Conservation (phyloP, 441 rosid genomes). For the Adansonia rubrostipa region DNA sequence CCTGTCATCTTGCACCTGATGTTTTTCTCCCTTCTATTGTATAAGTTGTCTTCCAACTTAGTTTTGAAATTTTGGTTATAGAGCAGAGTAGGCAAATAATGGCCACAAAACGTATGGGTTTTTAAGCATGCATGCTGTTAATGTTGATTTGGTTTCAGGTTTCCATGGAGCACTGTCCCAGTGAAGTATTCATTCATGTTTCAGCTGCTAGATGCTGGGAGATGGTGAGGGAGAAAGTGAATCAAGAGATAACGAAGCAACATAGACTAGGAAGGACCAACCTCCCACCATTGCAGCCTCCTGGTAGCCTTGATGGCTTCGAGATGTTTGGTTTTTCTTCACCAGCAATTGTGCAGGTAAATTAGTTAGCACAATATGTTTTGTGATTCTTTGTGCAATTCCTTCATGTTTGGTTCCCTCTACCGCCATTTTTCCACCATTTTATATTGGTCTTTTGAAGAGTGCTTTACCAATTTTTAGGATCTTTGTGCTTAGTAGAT, state of each 20-base stretch:
- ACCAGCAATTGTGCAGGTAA: constrained; percentile 94
- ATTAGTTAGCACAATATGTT: constrained; percentile 16
- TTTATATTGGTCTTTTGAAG: not conserved
- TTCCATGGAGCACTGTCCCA: constrained; percentile 71
- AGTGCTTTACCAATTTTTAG: not conserved
- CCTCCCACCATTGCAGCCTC: constrained; percentile 95
- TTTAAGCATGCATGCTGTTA: constrained; percentile 19
- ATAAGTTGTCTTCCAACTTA: not conserved
- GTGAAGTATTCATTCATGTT: constrained; percentile 85
- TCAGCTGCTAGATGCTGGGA: constrained; percentile 97
- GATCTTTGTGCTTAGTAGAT: not conserved
- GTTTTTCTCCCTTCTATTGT: not conserved
- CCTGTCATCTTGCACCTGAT: not conserved
- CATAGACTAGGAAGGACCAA: constrained; percentile 76
- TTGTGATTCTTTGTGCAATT: not conserved
- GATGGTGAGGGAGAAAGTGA: constrained; percentile 94
- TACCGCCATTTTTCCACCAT: not conserved
- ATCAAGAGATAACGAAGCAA: constrained; percentile 86
- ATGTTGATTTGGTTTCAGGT: constrained; percentile 59
- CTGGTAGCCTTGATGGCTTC: constrained; percentile 95
- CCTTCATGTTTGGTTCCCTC: constrained; percentile 1
- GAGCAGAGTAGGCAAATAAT: constrained; percentile 10
- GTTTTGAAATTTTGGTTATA: not conserved
- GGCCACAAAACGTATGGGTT: not conserved
- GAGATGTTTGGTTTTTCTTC: constrained; percentile 98